phyloP scores from a whole-genome alignment of 495 filamentous ascomycete species.

The Penicillium daleae region DNA sequence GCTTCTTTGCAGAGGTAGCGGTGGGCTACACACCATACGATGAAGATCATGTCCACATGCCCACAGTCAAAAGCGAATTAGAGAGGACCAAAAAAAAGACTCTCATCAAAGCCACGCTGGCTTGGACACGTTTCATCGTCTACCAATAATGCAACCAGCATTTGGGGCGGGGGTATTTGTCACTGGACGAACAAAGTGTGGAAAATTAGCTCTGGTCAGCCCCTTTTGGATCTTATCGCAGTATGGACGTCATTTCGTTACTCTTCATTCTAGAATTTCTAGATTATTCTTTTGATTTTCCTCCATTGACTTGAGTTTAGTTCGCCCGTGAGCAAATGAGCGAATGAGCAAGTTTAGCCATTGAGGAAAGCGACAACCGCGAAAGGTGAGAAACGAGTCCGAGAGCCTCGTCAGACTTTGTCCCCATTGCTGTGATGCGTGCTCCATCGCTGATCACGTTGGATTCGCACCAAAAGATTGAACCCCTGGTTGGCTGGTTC shows the following conservation, averaged over 20 bases:
- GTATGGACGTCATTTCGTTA: not conserved
- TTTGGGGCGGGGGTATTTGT: not conserved
- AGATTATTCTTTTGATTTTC: not conserved
- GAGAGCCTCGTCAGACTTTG: conserved; percentile 5
- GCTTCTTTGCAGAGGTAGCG: not conserved
- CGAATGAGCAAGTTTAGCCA: not conserved
- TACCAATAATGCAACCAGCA: not conserved
- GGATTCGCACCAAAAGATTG: not conserved
- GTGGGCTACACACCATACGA: conserved; percentile 14
- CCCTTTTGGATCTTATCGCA: conserved; percentile 9
- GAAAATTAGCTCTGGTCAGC: conserved; percentile 14
- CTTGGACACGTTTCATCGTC: conserved; percentile 15
- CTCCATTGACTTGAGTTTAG: not conserved
- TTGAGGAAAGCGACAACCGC: not conserved
- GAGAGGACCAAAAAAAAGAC: not conserved
- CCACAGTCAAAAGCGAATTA: not conserved
- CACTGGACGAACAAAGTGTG: not conserved
- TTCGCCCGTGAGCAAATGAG: not conserved
- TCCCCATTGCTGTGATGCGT: not conserved
- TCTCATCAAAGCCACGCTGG: conserved; percentile 14
- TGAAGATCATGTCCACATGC: conserved; percentile 11
- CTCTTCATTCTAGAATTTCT: not conserved
- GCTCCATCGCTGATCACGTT: conserved; percentile 13
- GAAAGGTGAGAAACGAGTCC: not conserved
- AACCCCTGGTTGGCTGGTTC: not conserved